Conservation (phyloP, 441 rosid species). For the Euphorbia corollata region DNA sequence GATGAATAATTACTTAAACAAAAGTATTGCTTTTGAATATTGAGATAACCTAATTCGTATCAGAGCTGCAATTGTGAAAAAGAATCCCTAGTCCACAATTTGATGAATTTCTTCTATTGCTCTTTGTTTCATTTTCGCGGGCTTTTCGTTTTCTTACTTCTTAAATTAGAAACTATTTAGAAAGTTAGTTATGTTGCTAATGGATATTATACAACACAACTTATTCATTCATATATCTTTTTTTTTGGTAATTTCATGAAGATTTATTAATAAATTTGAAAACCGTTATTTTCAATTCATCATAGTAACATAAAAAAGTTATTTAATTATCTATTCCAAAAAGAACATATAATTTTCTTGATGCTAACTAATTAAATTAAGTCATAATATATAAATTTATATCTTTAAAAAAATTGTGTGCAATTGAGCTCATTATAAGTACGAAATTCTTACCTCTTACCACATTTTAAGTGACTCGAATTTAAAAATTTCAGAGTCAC, state of each 20-base stretch:
- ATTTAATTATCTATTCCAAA: too few relatives aligned
- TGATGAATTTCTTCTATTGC: not conserved
- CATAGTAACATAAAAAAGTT: too few relatives aligned
- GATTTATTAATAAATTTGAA: too few relatives aligned
- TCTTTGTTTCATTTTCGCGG: conserved; percentile 5
- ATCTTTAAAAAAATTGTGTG: too few relatives aligned
- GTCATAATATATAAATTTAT: too few relatives aligned
- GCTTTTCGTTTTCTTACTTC: conserved; percentile 9
- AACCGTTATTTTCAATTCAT: too few relatives aligned
- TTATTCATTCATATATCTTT: not conserved
- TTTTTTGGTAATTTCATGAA: not conserved
- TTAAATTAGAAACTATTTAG: conserved; percentile 13
- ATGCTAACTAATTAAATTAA: too few relatives aligned
- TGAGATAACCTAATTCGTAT: not conserved
- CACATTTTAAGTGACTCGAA: too few relatives aligned
- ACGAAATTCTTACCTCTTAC: too few relatives aligned
- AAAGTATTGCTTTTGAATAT: not conserved
- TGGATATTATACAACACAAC: not conserved
- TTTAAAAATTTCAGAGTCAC: too few relatives aligned
- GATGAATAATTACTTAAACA: not conserved
- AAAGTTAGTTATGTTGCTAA: conserved; percentile 19
- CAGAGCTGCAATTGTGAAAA: not conserved
- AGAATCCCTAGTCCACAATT: conserved; percentile 10
- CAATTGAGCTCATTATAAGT: too few relatives aligned
- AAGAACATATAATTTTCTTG: too few relatives aligned